Conservation (phyloP, 176 grass and related monocot genomes). For the Triticum aestivum region DNA sequence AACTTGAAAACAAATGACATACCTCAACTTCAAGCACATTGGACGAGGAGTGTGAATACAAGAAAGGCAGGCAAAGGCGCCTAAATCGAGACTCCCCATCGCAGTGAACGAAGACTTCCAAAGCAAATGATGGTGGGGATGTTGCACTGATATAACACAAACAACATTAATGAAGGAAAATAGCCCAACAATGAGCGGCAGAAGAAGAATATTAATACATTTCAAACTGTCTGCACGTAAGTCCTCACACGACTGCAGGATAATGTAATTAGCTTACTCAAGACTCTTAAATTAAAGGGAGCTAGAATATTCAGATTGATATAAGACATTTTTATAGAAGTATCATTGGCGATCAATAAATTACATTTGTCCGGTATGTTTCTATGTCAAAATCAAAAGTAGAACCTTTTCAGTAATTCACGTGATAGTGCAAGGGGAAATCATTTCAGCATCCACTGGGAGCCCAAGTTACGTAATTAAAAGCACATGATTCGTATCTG, state of each 20-base stretch:
- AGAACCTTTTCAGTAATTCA: neutral
- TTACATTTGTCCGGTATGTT: neutral
- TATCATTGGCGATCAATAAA: neutral
- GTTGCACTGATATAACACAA: slow-evolving; percentile 64
- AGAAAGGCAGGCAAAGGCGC: slow-evolving; percentile 93
- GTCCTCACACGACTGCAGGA: neutral
- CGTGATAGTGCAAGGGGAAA: neutral
- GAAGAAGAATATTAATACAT: slow-evolving; percentile 9
- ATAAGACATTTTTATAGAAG: neutral
- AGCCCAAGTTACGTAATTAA: neutral
- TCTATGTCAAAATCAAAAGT: slow-evolving; percentile 5
- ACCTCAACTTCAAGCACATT: slow-evolving; percentile 99
- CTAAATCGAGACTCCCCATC: slow-evolving; percentile 97
- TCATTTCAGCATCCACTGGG: neutral
- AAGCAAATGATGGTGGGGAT: slow-evolving; percentile 93
- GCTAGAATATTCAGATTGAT: neutral
- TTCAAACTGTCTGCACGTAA: neutral
- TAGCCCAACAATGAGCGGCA: neutral
- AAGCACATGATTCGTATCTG: neutral
- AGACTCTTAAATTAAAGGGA: slow-evolving; percentile 18
- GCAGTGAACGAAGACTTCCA: slow-evolving; percentile 95
- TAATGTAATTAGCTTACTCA: neutral
- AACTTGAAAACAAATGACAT: slow-evolving; percentile 23
- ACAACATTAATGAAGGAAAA: slow-evolving; percentile 10
- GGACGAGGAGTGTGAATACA: slow-evolving; percentile 97